Base-by-base conservation (phyloP, 352 stramenopile species). In the Phytophthora pisi region DNA sequence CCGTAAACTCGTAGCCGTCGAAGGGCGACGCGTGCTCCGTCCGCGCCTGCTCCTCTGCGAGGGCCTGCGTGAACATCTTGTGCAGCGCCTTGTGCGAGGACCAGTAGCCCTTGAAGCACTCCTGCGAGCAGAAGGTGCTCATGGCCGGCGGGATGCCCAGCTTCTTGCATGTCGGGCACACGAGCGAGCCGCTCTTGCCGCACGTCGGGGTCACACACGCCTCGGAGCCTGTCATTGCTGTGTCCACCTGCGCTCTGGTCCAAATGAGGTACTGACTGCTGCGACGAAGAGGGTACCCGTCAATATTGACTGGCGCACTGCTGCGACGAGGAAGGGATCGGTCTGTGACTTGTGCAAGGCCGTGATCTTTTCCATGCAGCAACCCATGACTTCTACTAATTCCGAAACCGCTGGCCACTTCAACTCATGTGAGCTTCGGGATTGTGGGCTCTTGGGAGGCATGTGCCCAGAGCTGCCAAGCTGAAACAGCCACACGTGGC, bases 91-190 rank as follows among this genome's bases (percentile, higher is more conserved):
- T 99, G 86, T 99, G 97, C 38, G 86, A 76, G 16, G 75, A 71
- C 87, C 98, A 99, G 78, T 98, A 97, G 31, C 68, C 71, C 77
- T 99, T 99, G 78, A 99, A 99, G 75, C 97, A 99, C 13, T 92
- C 77, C 82, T 99, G 95, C 51, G 80, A 89, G 82, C 94, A 98
- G 79, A 98, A 98, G 26, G 78, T 89, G 78, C 84, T 94, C 78
- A 92, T 92, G 61, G 84, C 79, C 20, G 83, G 61, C 24, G 91
- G 92, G 38, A 98, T 86, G 42, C 86, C 89, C 26, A 98, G 73
- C 77, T 96, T 97, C 73, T 95, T 93, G 82, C 93, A 98, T 11
- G 87, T 97, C 20, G 93, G 93, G 63, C 93, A 98, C 56, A 87
- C 75, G 72, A 98, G 92, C 63, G 84, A 79, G 47, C 89, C 91